A percentile compares a stretch with the other conserved stretches of the same genome.
Conservation (phyloP, 2,329 filamentous ascomycete genomes). For the Cryphonectria parasitica region DNA sequence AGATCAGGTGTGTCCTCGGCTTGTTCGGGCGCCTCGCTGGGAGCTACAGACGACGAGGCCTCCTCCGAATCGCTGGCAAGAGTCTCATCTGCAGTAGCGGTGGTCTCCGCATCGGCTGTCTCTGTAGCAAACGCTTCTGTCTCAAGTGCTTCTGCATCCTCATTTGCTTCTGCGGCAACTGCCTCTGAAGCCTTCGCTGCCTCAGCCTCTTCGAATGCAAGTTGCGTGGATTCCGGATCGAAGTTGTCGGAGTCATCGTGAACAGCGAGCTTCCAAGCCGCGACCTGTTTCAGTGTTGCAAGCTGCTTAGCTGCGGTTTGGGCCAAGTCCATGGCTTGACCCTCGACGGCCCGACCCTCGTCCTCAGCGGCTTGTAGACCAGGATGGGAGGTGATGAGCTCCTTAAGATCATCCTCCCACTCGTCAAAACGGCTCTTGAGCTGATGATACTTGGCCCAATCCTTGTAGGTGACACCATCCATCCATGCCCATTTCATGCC, state of each 20-base stretch:
- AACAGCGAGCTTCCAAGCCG: conserved; percentile 79
- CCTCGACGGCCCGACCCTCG: conserved; percentile 63
- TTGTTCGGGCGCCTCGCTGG: conserved; percentile 19
- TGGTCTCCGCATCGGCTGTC: background rate
- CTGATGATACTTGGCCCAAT: conserved; percentile 94
- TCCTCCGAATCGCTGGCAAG: conserved; percentile 13
- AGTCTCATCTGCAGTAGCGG: conserved; percentile 6
- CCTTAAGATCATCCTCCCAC: conserved; percentile 82
- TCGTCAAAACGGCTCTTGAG: conserved; percentile 81
- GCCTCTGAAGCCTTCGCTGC: conserved; percentile 41
- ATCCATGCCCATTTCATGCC: conserved; percentile 96
- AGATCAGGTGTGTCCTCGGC: conserved; percentile 22
- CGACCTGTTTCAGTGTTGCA: conserved; percentile 78
- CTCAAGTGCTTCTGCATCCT: conserved; percentile 33
- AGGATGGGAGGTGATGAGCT: conserved; percentile 74
- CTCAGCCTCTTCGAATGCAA: conserved; percentile 53
- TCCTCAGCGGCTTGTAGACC: conserved; percentile 70
- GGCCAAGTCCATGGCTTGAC: conserved; percentile 78
- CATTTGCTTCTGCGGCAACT: conserved; percentile 34
- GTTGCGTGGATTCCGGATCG: conserved; percentile 66
- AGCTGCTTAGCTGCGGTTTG: conserved; percentile 81
- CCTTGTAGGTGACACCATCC: conserved; percentile 93
- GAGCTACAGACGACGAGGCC: conserved; percentile 28
- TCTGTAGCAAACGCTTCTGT: conserved; percentile 8
- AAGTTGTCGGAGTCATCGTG: conserved; percentile 80